These are phyloP conservation scores for Iberis amara DNA, from an alignment of 441 rosid genomes.

Conservation along the genomic window DNA sequence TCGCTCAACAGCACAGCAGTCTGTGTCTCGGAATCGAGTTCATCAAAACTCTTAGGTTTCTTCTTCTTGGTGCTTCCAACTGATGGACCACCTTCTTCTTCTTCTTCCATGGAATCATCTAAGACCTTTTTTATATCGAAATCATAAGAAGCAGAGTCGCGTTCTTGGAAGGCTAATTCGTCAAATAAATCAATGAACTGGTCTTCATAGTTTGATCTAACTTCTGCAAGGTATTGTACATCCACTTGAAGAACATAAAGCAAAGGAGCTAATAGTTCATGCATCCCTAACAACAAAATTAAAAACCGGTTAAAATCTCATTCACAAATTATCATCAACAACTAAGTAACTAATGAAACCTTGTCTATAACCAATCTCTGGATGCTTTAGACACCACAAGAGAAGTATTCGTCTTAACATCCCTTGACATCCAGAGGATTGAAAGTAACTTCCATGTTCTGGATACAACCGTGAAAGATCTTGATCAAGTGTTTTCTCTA, in stretches of 20 bases:
- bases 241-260: conserved; percentile 90
- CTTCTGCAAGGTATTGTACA: conserved; percentile 66
- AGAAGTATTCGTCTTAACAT: conserved; percentile 78
- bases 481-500: conserved; percentile 86
- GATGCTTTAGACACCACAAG: conserved; percentile 87
- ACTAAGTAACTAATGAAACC: conserved; percentile 32
- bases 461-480: conserved; percentile 89
- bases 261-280: conserved; percentile 90
- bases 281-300: conserved; percentile 60
- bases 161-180: conserved; percentile 62
- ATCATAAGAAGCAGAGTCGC: conserved; percentile 51
- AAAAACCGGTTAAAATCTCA: not conserved
- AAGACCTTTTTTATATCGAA: conserved; percentile 62
- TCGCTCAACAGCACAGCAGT: conserved; percentile 56
- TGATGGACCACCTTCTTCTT: conserved; percentile 37
- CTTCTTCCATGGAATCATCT: conserved; percentile 57
- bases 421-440: conserved; percentile 88
- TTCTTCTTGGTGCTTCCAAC: conserved; percentile 39
- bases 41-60: conserved; percentile 50
- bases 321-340: not conserved
- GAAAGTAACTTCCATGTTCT: conserved; percentile 87
- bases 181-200: conserved; percentile 82
- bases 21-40: conserved; percentile 72
- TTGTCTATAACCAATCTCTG: conserved; percentile 84
- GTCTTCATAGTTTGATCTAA: conserved; percentile 71